Evolutionary conservation across 768 basidiomycete species (phyloP), one percentile per base, ranked within the genome.

Genomic region (Chalciporus sphaerocephalus): DNA sequence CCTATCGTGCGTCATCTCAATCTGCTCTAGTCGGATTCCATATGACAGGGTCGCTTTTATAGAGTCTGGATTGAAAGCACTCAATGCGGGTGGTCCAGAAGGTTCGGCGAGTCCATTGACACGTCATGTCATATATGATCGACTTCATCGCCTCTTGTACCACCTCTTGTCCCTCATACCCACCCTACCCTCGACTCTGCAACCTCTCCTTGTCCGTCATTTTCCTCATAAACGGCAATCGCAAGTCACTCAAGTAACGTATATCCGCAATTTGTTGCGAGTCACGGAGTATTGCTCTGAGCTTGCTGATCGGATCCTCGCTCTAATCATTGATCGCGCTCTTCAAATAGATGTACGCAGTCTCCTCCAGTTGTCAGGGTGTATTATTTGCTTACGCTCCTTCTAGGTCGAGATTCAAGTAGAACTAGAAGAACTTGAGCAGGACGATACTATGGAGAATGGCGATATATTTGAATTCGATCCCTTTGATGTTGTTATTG

Each of bases 161-260:
- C 87, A 92, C 58, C 73, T 98, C n/a, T 71, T 97, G 21, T 79
- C 85, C 3, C 80, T 98, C 38, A 84, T 99, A 22, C 96, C 96
- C 18, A 98, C 95, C 0, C 73, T 97, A 1, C 85, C 92, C 1
- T 84, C 87, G 2, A 86, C 92, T 2, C 73, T 99, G 4, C 83
- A 87, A 46, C 91, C 93, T 1, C 76, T 94, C 18, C 79, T 99
- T 15, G 74, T 86, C 43, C 81, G 81, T 39, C 74, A 86, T 60
- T 98, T 97, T 59, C 96, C 96, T 7, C 91, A 96, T 62, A 97
- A 98, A 63, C 80, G 94, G 23, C 92, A 95, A 60, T 79, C 76
- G 33, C 83, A 85, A 55, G 68, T 79, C 2, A 72, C 81, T 0
- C 93, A 97, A 55, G 78, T 85, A 3, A 90, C 92, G 1, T 99